Evolutionary conservation across 495 filamentous ascomycete species (phyloP).

Genomic region (Aspergillus olivimuriae): DNA sequence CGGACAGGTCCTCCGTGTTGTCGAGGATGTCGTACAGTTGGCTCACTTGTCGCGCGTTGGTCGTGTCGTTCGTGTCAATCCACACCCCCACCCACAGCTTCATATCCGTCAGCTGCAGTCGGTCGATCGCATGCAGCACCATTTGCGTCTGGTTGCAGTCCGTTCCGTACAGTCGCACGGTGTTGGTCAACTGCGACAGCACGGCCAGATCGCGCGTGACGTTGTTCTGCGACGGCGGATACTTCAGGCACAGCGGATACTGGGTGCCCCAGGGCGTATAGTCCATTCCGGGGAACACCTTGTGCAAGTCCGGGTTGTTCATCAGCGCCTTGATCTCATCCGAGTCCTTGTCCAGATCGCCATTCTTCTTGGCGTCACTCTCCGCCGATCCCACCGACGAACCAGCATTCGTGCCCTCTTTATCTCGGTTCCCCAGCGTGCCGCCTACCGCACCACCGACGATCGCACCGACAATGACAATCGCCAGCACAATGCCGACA

Average conservation of each 20-base stretch:
- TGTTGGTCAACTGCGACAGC: conserved; percentile 85
- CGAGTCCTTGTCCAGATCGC: conserved; percentile 68
- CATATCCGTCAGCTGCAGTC: conserved; percentile 66
- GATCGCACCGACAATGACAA: conserved; percentile 64
- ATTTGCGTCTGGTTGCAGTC: conserved; percentile 98
- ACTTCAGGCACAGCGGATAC: conserved; percentile 75
- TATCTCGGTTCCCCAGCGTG: conserved; percentile 49
- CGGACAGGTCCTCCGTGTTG: conserved; percentile 50
- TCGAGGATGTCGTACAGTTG: conserved; percentile 80
- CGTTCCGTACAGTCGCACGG: conserved; percentile 85
- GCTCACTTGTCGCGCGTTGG: conserved; percentile 70
- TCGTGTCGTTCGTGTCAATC: conserved; percentile 79
- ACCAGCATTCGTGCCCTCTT: conserved; percentile 9
- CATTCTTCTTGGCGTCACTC: conserved; percentile 24
- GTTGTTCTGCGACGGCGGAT: conserved; percentile 85
- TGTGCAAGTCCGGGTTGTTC: conserved; percentile 74
- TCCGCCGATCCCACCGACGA: conserved; percentile 5
- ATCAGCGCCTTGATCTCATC: conserved; percentile 74
- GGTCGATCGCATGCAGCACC: conserved; percentile 76
- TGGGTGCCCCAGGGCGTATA: conserved; percentile 91
- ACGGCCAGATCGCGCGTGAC: conserved; percentile 89
- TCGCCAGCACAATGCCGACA: conserved; percentile 50
- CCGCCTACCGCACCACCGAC: conserved; percentile 74
- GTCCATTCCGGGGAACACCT: conserved; percentile 94
- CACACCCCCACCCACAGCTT: conserved; percentile 96